Base-by-base conservation (phyloP, 257 asterid species). In the Nicotiana noctiflora region DNA sequence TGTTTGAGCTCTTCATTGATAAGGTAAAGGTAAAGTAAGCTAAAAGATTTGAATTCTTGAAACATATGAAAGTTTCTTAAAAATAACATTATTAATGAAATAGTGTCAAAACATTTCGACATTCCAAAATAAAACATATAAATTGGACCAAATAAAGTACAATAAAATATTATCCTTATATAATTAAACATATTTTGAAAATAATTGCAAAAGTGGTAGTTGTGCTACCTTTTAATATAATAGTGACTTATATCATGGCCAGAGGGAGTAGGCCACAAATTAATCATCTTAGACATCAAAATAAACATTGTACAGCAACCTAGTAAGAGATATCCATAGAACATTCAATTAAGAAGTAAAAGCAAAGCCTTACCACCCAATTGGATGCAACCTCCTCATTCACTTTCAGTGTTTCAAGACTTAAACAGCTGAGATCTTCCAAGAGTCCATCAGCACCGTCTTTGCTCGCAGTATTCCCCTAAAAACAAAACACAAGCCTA, bases 221-320 rank as follows among this genome's bases (percentile, higher is more conserved):
- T 40, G 77, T n/a, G 13, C 12, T 68, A 11, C 6, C 76, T 40
- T 68, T 40, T 31, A 19, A 0, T 37, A 14, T 68, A 40, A 40
- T 18, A 37, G 32, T 5, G 31, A 37, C 76, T n/a, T 21, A 6
- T 44, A 19, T 51, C 57, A 70, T 44, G 44, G 31, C 4, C 53
- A 67, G 25, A 70, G 7, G 55, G 77, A 70, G 59, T 11, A 44
- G 59, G 77, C 7, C 11, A 40, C 46, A 40, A 40, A 7, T 7
- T 7, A 37, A 40, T 40, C 46, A 40, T 40, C 49, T 40, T 40
- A 40, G 49, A 40, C 49, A 40, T 40, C 49, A 40, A 46, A 44
- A 55, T 21, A 44, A 70, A 70, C 49, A 70, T 70, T 70, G 77
- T n/a, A 46, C 49, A 70, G 77, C 59, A 70, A 44, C 59, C 59